Evolutionary conservation across 2,329 filamentous ascomycete genomes (phyloP), one percentile per base, ranked within the genome.

Genomic region (Diaporthe capsici): DNA sequence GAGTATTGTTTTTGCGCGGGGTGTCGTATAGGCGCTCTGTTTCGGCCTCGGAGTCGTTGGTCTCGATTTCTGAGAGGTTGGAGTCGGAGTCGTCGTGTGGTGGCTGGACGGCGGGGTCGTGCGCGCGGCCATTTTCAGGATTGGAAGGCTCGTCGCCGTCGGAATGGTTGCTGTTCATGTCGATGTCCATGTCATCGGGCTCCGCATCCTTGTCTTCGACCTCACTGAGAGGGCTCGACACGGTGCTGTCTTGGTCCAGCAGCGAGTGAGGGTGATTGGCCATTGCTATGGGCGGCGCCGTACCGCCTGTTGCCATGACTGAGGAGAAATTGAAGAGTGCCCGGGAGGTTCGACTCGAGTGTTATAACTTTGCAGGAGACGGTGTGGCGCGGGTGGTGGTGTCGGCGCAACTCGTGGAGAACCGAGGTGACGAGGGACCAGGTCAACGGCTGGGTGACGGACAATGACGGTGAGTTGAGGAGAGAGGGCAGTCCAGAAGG

Each of bases 201-300:
- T 94, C 93, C 58, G 88, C 90, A 77, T 94, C 92, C 81, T 91
- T 91, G 81, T 98, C 94, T 81, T 96, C 95, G 74, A 98, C 94
- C 80, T 98, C 96, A 86, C 95, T 98, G 80, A 98, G 89, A 81
- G 95, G 97, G 84, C 96, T 98, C 53, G 96, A 98, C 72, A 94
- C 89, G 82, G 92, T 92, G 83, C 94, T 94, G 80, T 92, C 92
- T 77, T 87, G 86, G 80, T 90, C 89, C 78, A 85, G 85, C 68
- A 84, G 81, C 76, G 86, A 84, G 78, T 85, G 84, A 70, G 89
- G 87, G 77, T 88, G 86, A 80, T 87, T 86, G 78, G 87, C 87
- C 80, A 86, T 84, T 79, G 86, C 84, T 82, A 86, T 84, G 79
- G 88, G 85, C 80, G 87, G 87, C 81, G 87, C 87, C 79, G 84